These are phyloP conservation scores for Gossypium anomalum DNA, from an alignment of 345 rosid species.

Conservation along the genomic window DNA sequence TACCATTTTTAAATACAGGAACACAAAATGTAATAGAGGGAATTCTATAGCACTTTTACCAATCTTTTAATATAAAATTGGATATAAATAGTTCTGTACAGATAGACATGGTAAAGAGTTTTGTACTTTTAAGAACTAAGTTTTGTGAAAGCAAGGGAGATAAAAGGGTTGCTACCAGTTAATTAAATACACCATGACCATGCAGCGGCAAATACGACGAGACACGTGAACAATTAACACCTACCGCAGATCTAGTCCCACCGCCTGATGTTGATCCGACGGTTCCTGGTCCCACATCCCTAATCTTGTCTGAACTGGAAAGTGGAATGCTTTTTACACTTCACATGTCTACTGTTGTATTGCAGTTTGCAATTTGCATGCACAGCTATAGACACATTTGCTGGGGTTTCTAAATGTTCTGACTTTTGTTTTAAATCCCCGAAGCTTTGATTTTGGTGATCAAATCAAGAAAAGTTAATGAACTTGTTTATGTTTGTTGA, in stretches of 20 bases:
- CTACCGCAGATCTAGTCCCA: constrained; percentile 17
- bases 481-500: too few relatives aligned
- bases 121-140: not conserved
- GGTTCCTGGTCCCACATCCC: not conserved
- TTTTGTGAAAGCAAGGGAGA: not conserved
- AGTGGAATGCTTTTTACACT: not conserved
- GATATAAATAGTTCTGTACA: not conserved
- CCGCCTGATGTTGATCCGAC: not conserved
- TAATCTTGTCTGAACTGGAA: not conserved
- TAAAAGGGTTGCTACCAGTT: not conserved
- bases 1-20: accelerated
- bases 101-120: not conserved
- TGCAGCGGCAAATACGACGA: not conserved
- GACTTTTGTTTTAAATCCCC: not conserved
- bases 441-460: not conserved
- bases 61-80: not conserved
- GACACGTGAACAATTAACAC: constrained; percentile 16
- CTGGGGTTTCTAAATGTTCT: not conserved
- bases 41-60: too few relatives aligned
- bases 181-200: not conserved
- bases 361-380: not conserved
- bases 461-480: not conserved
- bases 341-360: not conserved
- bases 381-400: not conserved
- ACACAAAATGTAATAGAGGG: too few relatives aligned